A percentile compares a stretch with the other conserved stretches of the same genome.
phyloP scores from a whole-genome alignment of 2,329 filamentous ascomycete species.

The Emmonsiellopsis sp. region DNA sequence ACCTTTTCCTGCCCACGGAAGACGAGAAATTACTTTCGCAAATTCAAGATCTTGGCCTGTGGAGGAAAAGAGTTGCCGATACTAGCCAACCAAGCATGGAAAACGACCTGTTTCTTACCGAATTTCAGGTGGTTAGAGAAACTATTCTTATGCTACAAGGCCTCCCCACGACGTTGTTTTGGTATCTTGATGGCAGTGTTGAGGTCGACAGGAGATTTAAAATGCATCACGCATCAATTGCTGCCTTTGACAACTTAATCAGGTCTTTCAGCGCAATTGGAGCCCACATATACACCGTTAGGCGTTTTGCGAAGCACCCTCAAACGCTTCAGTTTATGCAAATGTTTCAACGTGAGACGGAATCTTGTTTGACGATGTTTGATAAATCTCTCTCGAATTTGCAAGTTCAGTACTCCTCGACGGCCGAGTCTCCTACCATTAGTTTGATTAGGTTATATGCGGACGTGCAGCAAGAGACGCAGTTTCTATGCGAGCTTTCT shows the following conservation, averaged over 20 bases:
- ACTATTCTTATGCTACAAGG: conserved; percentile 78
- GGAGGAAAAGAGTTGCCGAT: conserved; percentile 22
- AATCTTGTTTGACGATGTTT: conserved; percentile 47
- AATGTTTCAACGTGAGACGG: conserved; percentile 58
- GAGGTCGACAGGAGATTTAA: conserved; percentile 29
- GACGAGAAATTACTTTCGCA: conserved; percentile 26
- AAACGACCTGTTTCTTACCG: conserved; percentile 43
- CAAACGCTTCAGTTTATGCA: conserved; percentile 55
- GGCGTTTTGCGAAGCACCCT: conserved; percentile 36
- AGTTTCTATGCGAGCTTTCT: conserved; percentile 51
- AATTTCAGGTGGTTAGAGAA: conserved; percentile 66
- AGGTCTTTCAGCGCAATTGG: conserved; percentile 41
- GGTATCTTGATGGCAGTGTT: conserved; percentile 25
- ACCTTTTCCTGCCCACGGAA: conserved; percentile 22
- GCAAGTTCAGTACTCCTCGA: conserved; percentile 51
- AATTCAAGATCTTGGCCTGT: conserved; percentile 40
- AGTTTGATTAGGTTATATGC: conserved; percentile 57
- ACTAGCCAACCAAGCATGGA: conserved; percentile 16
- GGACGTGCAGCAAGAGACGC: conserved; percentile 45
- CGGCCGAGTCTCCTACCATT: conserved; percentile 46
- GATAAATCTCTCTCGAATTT: conserved; percentile 50
- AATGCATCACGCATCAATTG: conserved; percentile 23
- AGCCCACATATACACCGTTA: conserved; percentile 36
- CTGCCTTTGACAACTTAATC: conserved; percentile 23
- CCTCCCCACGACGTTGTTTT: conserved; percentile 63